Evolutionary conservation across 192 early-diverging fungal genomes (phyloP).

Genomic region (Jimgerdemannia flammicorona): DNA sequence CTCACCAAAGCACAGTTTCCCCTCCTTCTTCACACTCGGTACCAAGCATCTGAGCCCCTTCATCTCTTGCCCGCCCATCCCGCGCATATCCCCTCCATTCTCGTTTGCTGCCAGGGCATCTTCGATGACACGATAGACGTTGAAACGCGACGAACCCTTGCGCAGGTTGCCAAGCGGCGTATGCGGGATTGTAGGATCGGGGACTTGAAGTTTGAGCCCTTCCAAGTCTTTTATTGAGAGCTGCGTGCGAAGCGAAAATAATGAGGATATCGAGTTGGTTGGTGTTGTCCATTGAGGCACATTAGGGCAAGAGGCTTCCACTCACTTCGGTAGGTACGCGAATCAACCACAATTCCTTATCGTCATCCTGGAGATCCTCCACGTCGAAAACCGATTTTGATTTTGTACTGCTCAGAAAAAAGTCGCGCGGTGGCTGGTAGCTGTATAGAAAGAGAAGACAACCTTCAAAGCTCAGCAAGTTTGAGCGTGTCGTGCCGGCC

Average conservation of each 20-base stretch:
- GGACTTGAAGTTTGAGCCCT: slow-evolving; percentile 13
- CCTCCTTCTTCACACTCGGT: slow-evolving; percentile 17
- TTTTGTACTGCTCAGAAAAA: neutral
- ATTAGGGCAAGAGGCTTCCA: no score
- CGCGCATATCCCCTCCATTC: slow-evolving; percentile 1
- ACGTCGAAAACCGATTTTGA: slow-evolving; percentile 12
- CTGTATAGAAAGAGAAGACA: neutral
- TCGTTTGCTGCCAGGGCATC: slow-evolving; percentile 1
- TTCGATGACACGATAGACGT: slow-evolving; percentile 27
- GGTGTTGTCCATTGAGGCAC: no score
- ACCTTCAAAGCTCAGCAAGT: neutral
- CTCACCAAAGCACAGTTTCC: slow-evolving; percentile 29
- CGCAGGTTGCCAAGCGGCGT: slow-evolving; percentile 10
- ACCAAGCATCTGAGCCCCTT: slow-evolving; percentile 23
- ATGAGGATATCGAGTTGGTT: no score
- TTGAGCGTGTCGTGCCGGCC: neutral
- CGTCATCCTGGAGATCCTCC: slow-evolving; percentile 22
- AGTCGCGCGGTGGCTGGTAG: neutral
- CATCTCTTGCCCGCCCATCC: slow-evolving; percentile 34
- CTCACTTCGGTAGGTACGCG: slow-evolving; percentile 29
- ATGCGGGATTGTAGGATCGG: neutral
- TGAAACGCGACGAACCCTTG: slow-evolving; percentile 9
- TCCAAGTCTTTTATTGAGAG: slow-evolving; percentile 4
- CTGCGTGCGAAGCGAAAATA: neutral
- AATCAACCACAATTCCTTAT: slow-evolving; percentile 34